phyloP scores from a whole-genome alignment of 345 rosid species.

The Boechera retrofracta region DNA sequence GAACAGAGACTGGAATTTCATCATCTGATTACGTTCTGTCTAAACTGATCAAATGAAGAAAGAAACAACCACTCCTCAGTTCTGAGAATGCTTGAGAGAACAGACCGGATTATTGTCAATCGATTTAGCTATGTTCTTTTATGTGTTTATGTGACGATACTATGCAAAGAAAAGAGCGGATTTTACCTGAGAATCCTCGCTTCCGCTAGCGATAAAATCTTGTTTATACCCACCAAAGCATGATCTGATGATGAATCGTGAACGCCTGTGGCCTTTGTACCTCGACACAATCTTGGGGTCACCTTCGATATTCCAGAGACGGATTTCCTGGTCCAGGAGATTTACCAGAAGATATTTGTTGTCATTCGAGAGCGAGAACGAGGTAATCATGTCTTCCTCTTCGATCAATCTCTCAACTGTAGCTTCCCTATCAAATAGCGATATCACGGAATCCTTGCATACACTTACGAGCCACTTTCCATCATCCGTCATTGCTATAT shows the following conservation, averaged over 20 bases:
- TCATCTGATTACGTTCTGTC: not conserved
- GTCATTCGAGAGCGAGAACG: conserved; percentile 70
- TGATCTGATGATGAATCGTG: conserved; percentile 64
- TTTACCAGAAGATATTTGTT: conserved; percentile 62
- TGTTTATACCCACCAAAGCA: conserved; percentile 77
- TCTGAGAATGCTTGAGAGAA: not conserved
- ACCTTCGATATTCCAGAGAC: conserved; percentile 70
- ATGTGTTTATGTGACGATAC: not conserved
- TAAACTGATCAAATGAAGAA: conserved; percentile 17
- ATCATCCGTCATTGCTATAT: conserved; percentile 67
- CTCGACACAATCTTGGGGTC: conserved; percentile 57
- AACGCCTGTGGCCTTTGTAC: conserved; percentile 66
- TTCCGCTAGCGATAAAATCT: conserved; percentile 72
- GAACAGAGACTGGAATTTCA: not conserved
- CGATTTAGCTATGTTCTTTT: not conserved
- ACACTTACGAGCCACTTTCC: conserved; percentile 67
- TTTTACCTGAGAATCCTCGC: conserved; percentile 79
- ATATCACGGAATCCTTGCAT: conserved; percentile 57
- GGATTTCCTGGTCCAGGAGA: conserved; percentile 72
- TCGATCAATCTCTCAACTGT: conserved; percentile 59
- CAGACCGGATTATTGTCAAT: conserved; percentile 4
- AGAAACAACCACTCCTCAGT: not conserved
- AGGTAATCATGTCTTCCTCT: conserved; percentile 68
- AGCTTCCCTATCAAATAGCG: conserved; percentile 64
- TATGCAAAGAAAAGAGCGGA: not conserved